Evolutionary conservation across 768 basidiomycete genomes (phyloP), one percentile per base, ranked within the genome.

Genomic region (Polyporus arcularius): DNA sequence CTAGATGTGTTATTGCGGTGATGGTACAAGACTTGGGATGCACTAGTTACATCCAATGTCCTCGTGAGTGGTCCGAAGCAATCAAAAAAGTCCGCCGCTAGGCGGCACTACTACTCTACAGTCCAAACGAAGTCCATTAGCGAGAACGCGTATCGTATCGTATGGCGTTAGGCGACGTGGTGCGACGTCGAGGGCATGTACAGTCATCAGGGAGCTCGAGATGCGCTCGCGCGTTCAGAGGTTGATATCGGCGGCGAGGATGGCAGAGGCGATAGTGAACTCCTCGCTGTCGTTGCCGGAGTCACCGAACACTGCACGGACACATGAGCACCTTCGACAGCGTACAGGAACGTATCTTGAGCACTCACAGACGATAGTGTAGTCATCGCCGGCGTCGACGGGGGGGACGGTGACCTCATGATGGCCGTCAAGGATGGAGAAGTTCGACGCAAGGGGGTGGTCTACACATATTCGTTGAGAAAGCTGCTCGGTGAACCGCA

Each of bases 321-420:
- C 16, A 26, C 12, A 49, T 30, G 35, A 41, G 39, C n/a, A 7
- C 11, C 35, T 7, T 35, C 35, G 11, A 35, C n/a, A 42, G 42
- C 4, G 46, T 4, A 12, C 8, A 45, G 40, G n/a, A 46, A 15
- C 35, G 26, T 16, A 11, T 39, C 4, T 12, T 40, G 16, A 30
- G 6, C 53, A 77, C 81, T 75, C 62, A 83, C 81, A 69, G 53
- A 78, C 78, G 58, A 82, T 71, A 45, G 70, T 71, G 68, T 79
- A 77, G 53, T 74, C 61, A 45, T 50, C 46, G 18, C 74, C 73
- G 4, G 72, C 58, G 8, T 63, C 41, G 1, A 80, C 74, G 39
- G 68, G 53, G 2, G 81, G 81, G 5, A 80, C 76, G 10, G 63
- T 73, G 56, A 82, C 65, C 26, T 68, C 65, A 5, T 77, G 70